Base-by-base conservation (phyloP, 2,329 filamentous ascomycete species). In the Juglanconis juglandina region DNA sequence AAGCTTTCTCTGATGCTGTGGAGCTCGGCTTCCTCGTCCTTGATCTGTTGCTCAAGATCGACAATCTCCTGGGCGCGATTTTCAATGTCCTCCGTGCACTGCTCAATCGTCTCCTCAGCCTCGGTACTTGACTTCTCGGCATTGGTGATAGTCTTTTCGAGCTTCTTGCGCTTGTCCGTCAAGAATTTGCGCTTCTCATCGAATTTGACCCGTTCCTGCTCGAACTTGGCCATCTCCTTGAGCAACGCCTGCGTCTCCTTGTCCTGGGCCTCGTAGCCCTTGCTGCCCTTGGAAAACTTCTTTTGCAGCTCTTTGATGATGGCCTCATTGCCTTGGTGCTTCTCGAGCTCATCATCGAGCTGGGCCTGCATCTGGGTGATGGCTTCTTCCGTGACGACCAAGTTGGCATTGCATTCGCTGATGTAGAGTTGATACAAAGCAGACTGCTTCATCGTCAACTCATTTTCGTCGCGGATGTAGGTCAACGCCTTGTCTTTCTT, bases 151-250 rank as follows among this genome's bases (percentile, higher is more conserved):
- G 89, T 85, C 77, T 96, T 98, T 66, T 98, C 92, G 13, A 96
- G 83, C 77, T 99, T 99, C 79, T 95, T 96, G 68, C 91, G 88
- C 78, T 99, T 99, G 69, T 88, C 89, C 2, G 84, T 80, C 66
- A 99, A 77, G 74, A 98, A 98, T 72, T 99, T 99, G 73, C 89
- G 89, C 80, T 98, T 98, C 75, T 99, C 96, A 66, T 98, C 94
- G 66, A 96, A 93, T 71, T 99, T 99, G 75, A 99, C 95, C 30
- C 88, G 88, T 71, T 98, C 95, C 71, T 98, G 96, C 70, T 99
- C 96, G 64, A 96, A 92, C 71, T 93, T 94, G 49, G 92, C 87
- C 76, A 95, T 87, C 71, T 98, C 91, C 71, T 96, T 96, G 63
- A 89, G 78, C 57, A 96, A 81, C 33, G 79, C 81, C 67, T 97